A percentile compares a stretch with the other conserved stretches of the same genome.
Conservation (phyloP, 306 rosid species). For the Malus fusca region DNA sequence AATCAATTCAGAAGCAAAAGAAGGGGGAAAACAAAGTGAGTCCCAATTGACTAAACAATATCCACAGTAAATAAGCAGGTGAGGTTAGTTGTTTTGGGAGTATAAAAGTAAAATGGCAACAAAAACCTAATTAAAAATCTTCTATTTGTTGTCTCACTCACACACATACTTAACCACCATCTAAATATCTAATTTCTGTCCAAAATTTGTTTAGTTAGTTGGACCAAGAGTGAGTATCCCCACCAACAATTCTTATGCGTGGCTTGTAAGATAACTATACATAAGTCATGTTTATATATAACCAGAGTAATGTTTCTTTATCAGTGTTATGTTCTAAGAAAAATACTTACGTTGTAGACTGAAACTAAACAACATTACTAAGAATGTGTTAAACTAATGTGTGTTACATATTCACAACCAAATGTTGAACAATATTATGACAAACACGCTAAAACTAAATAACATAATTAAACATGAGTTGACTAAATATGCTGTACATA, state of each 20-base stretch:
- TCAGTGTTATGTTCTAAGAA: background rate
- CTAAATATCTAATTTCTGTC: background rate
- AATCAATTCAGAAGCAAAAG: constrained; percentile 14
- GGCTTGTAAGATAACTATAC: constrained; percentile 34
- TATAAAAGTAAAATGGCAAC: constrained; percentile 7
- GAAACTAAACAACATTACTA: too few relatives aligned
- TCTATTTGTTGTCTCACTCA: background rate
- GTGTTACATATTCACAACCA: background rate
- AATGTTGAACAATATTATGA: background rate
- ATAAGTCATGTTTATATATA: background rate
- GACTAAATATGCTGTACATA: too few relatives aligned
- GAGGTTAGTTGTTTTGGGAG: background rate
- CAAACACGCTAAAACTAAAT: background rate
- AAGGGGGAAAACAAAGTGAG: constrained; percentile 10
- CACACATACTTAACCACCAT: background rate
- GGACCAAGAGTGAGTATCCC: constrained; percentile 10
- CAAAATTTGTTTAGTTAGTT: constrained; percentile 22
- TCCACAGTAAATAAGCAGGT: constrained; percentile 19
- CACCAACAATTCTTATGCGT: constrained; percentile 31
- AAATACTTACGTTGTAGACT: background rate
- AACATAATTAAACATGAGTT: background rate
- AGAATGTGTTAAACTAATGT: background rate
- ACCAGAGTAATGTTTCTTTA: background rate
- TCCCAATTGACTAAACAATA: constrained; percentile 6
- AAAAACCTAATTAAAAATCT: constrained; percentile 3